Conservation (phyloP, 2,329 filamentous ascomycete species). For the Fusarium ambrosium region DNA sequence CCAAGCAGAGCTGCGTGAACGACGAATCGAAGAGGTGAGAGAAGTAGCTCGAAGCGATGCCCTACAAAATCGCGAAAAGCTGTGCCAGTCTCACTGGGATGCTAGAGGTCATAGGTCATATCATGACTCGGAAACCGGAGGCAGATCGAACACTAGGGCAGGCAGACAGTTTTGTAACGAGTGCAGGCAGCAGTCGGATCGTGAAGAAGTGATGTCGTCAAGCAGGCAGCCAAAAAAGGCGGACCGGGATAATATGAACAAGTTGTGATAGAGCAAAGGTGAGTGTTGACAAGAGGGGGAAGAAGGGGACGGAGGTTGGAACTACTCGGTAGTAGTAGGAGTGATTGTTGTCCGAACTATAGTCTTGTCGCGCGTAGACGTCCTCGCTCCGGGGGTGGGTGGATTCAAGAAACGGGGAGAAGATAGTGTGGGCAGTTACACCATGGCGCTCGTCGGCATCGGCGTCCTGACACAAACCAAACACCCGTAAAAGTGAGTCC, state of each 20-base stretch:
- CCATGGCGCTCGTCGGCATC: slow-evolving; percentile 43
- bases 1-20: slow-evolving; percentile 21
- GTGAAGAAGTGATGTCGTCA: slow-evolving; percentile 24
- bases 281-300: slow-evolving; percentile 10
- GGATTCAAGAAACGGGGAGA: slow-evolving; percentile 39
- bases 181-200: slow-evolving; percentile 36
- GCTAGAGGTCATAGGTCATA: slow-evolving; percentile 45
- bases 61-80: slow-evolving; percentile 45
- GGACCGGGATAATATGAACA: slow-evolving; percentile 14
- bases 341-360: slow-evolving; percentile 26
- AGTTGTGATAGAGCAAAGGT: slow-evolving; percentile 20
- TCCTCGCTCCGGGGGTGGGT: slow-evolving; percentile 35
- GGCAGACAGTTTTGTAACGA: slow-evolving; percentile 29
- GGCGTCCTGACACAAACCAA: slow-evolving; percentile 40
- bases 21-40: slow-evolving; percentile 29
- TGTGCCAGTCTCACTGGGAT: slow-evolving; percentile 46
- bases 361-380: slow-evolving; percentile 26
- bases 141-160: slow-evolving; percentile 35
- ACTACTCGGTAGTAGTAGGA: slow-evolving; percentile 31
- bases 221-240: slow-evolving; percentile 36
- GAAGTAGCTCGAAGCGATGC: slow-evolving; percentile 38
- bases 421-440: slow-evolving; percentile 44
- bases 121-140: slow-evolving; percentile 46
- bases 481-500: slow-evolving; percentile 28
- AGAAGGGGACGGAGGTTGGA: slow-evolving; percentile 29